phyloP scores from a whole-genome alignment of 2,329 filamentous ascomycete species.

The Penicillium hordei region DNA sequence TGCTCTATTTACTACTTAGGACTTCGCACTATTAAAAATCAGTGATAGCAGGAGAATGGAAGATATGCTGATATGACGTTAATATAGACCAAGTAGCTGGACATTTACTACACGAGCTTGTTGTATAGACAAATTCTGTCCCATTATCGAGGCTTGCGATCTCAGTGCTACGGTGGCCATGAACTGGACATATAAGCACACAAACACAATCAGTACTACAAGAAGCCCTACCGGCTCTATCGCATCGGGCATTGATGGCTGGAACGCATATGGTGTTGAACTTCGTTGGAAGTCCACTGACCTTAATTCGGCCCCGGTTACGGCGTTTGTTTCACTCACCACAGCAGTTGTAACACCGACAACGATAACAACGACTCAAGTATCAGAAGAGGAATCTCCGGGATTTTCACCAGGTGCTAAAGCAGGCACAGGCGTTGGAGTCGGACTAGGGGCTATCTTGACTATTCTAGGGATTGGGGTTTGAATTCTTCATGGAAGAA shows the following conservation, averaged over 20 bases:
- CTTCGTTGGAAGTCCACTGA: not conserved
- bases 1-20: not conserved
- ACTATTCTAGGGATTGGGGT: not conserved
- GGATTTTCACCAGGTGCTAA: not conserved
- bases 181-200: not conserved
- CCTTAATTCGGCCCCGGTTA: not conserved
- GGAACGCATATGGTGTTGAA: not conserved
- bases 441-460: not conserved
- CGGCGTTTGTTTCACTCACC: not conserved
- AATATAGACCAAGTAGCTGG: conserved; percentile 1
- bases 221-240: too few species aligned
- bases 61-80: too few species aligned
- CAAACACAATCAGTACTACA: not conserved
- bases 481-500: not conserved
- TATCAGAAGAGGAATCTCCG: not conserved
- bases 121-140: not conserved
- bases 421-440: not conserved
- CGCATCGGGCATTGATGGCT: not conserved
- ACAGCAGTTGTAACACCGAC: not conserved
- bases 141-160: not conserved
- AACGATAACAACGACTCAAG: not conserved
- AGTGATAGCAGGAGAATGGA: not conserved
- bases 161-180: not conserved
- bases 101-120: not conserved
- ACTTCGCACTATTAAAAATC: too few species aligned